Base-by-base conservation (phyloP, 192 early-diverging fungal genomes). In the Coemansia sp. region DNA sequence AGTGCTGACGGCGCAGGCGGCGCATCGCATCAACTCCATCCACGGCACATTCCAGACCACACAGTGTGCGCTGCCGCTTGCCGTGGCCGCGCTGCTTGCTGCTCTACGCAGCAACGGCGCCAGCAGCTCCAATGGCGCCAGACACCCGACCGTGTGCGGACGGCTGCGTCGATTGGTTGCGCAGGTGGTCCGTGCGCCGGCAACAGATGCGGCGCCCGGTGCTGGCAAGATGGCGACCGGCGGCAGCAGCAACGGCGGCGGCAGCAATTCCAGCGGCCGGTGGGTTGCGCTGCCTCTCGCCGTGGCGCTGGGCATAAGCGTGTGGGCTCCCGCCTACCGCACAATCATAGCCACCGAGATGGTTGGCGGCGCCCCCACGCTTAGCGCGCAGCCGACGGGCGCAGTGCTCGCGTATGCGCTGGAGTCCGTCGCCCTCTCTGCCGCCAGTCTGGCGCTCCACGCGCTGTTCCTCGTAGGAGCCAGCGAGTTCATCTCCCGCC, bases 1-100 rank as follows among this genome's bases (percentile, higher is more conserved):
- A 8, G 26, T 67, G 43, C 32, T 72, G 8, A 12, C 68, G 49
- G 48, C 66, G 40, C 66, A 72, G 48, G 57, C 52, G 11, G 69
- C 73, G 2, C 51, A 66, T 32, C 39, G 52, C 43, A 4, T 61
- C 2, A 65, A 66, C 47, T 69, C 73, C 0, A 66, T 68, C 18
- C 73, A 76, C 40, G 78, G 78, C 49, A 66, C 73, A 6, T 66
- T 48, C 49, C 70, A 72, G 59, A 52, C 66, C 11, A 41, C 48
- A 0, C 73, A 75, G 67, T 60, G 69, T 11, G 32, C 66, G 40
- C 52, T 72, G 47, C 78, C 78, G 11, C 8, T 62, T 12, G 56
- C 71, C 11, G 65, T 68, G 6, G n/a, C 68, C 37, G 43, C 41
- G 43, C 57, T 67, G 54, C 21, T n/a, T 32, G 42, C 42, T 22